Evolutionary conservation across 1,139 yeast genomes (phyloP).

Genomic region (Yamadazyma triangularis): DNA sequence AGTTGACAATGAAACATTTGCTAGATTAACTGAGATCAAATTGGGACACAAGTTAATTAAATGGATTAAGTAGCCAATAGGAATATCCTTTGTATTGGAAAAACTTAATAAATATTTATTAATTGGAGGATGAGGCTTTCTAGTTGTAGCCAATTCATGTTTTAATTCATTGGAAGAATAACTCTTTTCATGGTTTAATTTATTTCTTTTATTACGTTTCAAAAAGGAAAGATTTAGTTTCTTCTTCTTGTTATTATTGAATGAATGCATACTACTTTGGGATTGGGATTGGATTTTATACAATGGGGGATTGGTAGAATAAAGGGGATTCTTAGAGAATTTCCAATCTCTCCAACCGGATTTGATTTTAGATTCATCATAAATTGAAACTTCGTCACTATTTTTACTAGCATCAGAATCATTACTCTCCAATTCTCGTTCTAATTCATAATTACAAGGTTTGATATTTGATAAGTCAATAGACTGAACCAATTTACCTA

Average conservation of each 20-base stretch:
- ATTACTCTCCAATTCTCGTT: conserved; percentile 9
- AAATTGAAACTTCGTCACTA: conserved; percentile 4
- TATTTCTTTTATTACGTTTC: conserved; percentile 16
- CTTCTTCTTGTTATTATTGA: conserved; percentile 10
- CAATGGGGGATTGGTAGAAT: conserved; percentile 24
- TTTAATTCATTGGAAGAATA: conserved; percentile 1
- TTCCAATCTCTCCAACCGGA: conserved; percentile 93
- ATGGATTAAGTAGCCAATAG: conserved; percentile 64
- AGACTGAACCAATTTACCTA: conserved; percentile 51
- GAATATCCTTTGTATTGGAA: conserved; percentile 59
- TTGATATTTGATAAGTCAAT: conserved; percentile 55
- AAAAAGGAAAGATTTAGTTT: conserved; percentile 10
- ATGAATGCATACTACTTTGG: conserved; percentile 15
- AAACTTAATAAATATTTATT: conserved; percentile 55
- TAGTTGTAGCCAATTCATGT: not conserved
- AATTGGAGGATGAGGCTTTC: conserved; percentile 49
- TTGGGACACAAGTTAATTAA: conserved; percentile 57
- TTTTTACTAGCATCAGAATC: conserved; percentile 4
- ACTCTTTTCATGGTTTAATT: conserved; percentile 5
- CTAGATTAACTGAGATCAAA: conserved; percentile 44
- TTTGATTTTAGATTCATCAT: conserved; percentile 18
- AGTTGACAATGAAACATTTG: conserved; percentile 49
- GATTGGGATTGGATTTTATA: conserved; percentile 23
- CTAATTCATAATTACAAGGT: conserved; percentile 41
- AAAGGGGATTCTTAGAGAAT: conserved; percentile 64